Evolutionary conservation across 2,329 filamentous ascomycete species (phyloP).

Genomic region (Coniochaeta ligniaria): DNA sequence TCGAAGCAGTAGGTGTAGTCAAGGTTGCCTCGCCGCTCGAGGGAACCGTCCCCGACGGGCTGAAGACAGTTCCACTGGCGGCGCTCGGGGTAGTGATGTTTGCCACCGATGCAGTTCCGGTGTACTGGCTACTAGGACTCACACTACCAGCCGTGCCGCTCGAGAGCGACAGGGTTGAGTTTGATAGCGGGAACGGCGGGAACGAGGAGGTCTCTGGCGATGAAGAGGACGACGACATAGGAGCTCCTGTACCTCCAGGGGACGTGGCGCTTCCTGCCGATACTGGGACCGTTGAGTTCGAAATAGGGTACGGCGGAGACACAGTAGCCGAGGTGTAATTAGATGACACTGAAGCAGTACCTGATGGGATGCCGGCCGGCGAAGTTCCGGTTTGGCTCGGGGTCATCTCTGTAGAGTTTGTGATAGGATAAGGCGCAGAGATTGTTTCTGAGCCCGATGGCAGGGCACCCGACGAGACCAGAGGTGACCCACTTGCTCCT

Average conservation of each 20-base stretch:
- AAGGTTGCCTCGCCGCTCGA: not conserved
- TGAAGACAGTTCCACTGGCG: not conserved
- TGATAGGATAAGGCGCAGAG: not conserved
- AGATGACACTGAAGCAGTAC: not conserved
- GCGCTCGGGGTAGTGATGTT: not conserved
- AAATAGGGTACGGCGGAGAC: not conserved
- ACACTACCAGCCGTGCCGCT: not conserved
- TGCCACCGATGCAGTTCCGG: slow-evolving; percentile 2
- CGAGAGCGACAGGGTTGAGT: not conserved
- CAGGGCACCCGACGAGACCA: not conserved
- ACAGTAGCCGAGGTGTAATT: not conserved
- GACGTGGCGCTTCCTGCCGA: not conserved
- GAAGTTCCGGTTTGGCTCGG: slow-evolving; percentile 2
- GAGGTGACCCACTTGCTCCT: not conserved
- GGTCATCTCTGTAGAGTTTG: not conserved
- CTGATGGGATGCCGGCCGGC: not conserved
- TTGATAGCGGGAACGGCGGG: slow-evolving; percentile 7
- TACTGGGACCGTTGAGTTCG: not conserved
- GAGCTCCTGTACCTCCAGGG: not conserved
- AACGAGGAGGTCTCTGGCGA: not conserved
- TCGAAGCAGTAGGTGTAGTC: not conserved
- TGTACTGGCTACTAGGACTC: not conserved
- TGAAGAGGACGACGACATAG: not conserved
- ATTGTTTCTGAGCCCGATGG: not conserved
- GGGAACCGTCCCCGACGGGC: not conserved